Conservation (phyloP, 495 filamentous ascomycete genomes). For the Aspergillus coremiiformis region DNA sequence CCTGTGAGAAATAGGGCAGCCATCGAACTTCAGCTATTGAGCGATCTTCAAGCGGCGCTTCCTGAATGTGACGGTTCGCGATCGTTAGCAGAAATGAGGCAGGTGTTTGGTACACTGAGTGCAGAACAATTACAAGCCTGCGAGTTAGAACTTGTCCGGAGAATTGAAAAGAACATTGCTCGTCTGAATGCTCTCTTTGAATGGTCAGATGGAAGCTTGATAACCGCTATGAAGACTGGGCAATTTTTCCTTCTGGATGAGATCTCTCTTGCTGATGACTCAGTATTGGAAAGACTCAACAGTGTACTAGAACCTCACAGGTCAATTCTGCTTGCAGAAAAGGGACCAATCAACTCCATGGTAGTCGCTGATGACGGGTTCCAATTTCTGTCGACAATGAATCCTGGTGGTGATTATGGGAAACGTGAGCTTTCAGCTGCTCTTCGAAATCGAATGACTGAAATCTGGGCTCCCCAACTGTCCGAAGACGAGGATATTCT, state of each 20-base stretch:
- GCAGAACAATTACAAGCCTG: conserved; percentile 27
- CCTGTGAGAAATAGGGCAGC: conserved; percentile 77
- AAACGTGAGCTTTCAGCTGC: conserved; percentile 96
- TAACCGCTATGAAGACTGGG: conserved; percentile 86
- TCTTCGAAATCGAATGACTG: conserved; percentile 91
- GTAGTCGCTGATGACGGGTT: conserved; percentile 74
- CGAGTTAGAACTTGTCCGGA: conserved; percentile 42
- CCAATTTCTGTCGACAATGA: conserved; percentile 98
- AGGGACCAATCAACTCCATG: conserved; percentile 73
- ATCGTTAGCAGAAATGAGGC: conserved; percentile 40
- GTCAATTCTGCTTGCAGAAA: conserved; percentile 85
- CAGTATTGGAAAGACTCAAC: conserved; percentile 91
- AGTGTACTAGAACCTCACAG: conserved; percentile 90
- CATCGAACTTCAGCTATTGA: conserved; percentile 55
- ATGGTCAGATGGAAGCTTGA: conserved; percentile 93
- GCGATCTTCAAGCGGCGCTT: conserved; percentile 51
- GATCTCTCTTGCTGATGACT: conserved; percentile 96
- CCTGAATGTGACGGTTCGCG: conserved; percentile 21
- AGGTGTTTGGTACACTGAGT: conserved; percentile 37
- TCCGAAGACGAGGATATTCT: conserved; percentile 77
- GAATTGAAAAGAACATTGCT: conserved; percentile 52
- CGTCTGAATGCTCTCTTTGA: conserved; percentile 82
- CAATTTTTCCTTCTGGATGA: conserved; percentile 93
- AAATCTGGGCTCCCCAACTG: conserved; percentile 89
- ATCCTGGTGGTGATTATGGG: conserved; percentile 95